Conservation (phyloP, 2,329 filamentous ascomycete species). For the Curvularia spicifera region DNA sequence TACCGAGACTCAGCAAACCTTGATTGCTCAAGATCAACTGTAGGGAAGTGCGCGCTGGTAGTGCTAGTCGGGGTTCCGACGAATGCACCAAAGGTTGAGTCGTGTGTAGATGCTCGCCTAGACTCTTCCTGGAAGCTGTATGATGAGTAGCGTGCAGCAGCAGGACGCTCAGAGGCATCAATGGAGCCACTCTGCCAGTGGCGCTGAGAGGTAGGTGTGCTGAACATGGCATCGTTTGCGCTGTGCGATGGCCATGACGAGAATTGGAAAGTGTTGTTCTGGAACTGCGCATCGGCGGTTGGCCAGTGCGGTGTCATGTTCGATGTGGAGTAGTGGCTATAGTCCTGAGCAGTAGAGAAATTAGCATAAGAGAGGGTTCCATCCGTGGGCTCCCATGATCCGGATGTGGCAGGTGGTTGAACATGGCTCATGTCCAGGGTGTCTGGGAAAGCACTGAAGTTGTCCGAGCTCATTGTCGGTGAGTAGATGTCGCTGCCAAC, state of each 20-base stretch:
- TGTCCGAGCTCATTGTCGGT: conserved; percentile 47
- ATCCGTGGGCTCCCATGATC: conserved; percentile 42
- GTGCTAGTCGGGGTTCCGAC: conserved; percentile 44
- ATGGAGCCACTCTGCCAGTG: conserved; percentile 29
- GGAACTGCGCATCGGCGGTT: conserved; percentile 35
- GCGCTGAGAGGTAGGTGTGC: conserved; percentile 27
- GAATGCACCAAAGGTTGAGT: conserved; percentile 33
- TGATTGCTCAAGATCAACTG: conserved; percentile 33
- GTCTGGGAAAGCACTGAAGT: conserved; percentile 41
- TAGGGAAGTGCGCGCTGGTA: conserved; percentile 34
- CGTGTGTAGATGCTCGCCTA: conserved; percentile 34
- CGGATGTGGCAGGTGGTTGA: conserved; percentile 37
- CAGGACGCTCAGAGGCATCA: conserved; percentile 32
- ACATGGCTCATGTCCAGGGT: conserved; percentile 46
- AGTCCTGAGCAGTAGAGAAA: conserved; percentile 48
- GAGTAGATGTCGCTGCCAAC: conserved; percentile 45
- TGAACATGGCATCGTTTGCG: conserved; percentile 35
- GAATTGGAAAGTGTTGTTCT: conserved; percentile 36
- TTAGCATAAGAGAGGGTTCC: conserved; percentile 47
- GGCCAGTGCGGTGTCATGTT: conserved; percentile 37
- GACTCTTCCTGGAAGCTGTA: conserved; percentile 31
- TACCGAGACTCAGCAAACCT: conserved; percentile 14
- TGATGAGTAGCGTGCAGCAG: conserved; percentile 37
- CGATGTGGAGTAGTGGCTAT: conserved; percentile 36
- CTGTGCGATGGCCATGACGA: conserved; percentile 32